Conservation (phyloP, 2,329 filamentous ascomycete genomes). For the Pseudocercospora cruenta region DNA sequence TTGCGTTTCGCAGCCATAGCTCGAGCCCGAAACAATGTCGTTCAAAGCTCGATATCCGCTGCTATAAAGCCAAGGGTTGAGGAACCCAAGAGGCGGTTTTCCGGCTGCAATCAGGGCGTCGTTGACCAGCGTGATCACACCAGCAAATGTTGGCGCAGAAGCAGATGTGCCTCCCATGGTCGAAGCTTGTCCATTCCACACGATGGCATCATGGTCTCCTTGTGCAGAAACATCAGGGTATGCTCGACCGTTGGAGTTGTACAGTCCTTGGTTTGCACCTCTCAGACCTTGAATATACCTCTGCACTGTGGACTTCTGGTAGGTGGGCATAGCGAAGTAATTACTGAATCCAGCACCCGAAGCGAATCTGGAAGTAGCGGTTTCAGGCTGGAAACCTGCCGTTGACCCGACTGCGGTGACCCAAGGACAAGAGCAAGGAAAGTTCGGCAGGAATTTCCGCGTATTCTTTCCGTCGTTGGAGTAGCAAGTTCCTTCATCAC, state of each 20-base stretch:
- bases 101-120: slow-evolving; percentile 60
- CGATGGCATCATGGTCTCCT: slow-evolving; percentile 46
- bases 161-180: slow-evolving; percentile 55
- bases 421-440: slow-evolving; percentile 54
- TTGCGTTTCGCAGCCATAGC: slow-evolving; percentile 29
- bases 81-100: slow-evolving; percentile 57
- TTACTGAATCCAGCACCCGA: slow-evolving; percentile 53
- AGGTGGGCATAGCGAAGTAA: slow-evolving; percentile 48
- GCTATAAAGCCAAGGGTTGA: slow-evolving; percentile 64
- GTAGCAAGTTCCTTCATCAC: slow-evolving; percentile 44
- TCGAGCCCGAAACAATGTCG: slow-evolving; percentile 48
- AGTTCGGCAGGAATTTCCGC: slow-evolving; percentile 48
- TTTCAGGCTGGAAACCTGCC: slow-evolving; percentile 47
- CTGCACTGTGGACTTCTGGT: slow-evolving; percentile 47
- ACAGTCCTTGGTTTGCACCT: slow-evolving; percentile 46
- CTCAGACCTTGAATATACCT: slow-evolving; percentile 48
- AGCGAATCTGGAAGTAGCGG: slow-evolving; percentile 58
- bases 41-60: slow-evolving; percentile 53
- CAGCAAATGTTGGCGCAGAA: slow-evolving; percentile 61
- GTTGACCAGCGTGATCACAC: slow-evolving; percentile 64
- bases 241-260: slow-evolving; percentile 50
- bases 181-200: slow-evolving; percentile 45
- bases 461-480: slow-evolving; percentile 51
- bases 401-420: slow-evolving; percentile 55
- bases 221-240: slow-evolving; percentile 56